Conservation (phyloP, 768 basidiomycete genomes). For the Serendipita sp. region DNA sequence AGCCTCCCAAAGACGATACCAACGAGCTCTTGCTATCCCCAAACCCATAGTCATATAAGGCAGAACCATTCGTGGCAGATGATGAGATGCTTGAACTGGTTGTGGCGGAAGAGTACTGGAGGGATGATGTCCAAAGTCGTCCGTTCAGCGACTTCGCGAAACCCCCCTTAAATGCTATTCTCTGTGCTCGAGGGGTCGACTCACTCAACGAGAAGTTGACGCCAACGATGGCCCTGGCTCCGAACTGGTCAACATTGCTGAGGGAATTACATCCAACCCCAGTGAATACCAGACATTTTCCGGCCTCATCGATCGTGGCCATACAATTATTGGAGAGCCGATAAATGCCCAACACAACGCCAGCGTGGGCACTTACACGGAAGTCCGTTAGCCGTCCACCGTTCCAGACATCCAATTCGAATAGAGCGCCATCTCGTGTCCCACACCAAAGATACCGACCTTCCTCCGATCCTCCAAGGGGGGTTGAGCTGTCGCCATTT, state of each 20-base stretch:
- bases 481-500: slow-evolving; percentile 14
- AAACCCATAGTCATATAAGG: neutral
- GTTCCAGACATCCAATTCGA: slow-evolving; percentile 61
- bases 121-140: slow-evolving; percentile 65
- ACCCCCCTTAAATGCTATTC: slow-evolving; percentile 68
- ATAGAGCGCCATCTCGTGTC: slow-evolving; percentile 75
- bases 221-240: neutral
- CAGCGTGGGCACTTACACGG: slow-evolving; percentile 46
- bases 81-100: neutral
- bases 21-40: slow-evolving; percentile 1
- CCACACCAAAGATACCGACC: slow-evolving; percentile 70
- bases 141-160: slow-evolving; percentile 61
- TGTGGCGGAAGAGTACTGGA: slow-evolving; percentile 15
- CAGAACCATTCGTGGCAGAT: neutral
- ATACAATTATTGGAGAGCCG: slow-evolving; percentile 45
- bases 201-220: slow-evolving; percentile 22
- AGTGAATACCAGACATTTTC: slow-evolving; percentile 61
- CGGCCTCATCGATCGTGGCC: slow-evolving; percentile 70
- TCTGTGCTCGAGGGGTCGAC: slow-evolving; percentile 35
- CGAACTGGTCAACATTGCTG: neutral
- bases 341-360: slow-evolving; percentile 56
- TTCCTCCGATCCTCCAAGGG: slow-evolving; percentile 18
- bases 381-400: slow-evolving; percentile 35
- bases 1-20: neutral
- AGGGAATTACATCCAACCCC: slow-evolving; percentile 5